phyloP scores from a whole-genome alignment of 2,329 filamentous ascomycete genomes.

The Microdochium nivale region DNA sequence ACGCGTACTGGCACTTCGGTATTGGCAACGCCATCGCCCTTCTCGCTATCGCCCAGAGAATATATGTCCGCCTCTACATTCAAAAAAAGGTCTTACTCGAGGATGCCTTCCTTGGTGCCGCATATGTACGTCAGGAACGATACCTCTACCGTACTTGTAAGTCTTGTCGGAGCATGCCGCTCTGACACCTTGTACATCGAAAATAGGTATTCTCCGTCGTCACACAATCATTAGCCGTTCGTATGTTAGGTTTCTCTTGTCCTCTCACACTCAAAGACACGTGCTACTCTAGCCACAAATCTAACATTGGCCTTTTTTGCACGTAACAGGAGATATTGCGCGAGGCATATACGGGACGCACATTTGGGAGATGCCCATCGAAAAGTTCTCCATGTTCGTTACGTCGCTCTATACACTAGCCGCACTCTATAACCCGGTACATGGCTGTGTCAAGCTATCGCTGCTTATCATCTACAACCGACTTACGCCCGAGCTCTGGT shows the following conservation, averaged over 20 bases:
- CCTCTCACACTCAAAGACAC: background rate
- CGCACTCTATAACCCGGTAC: slow-evolving; percentile 8
- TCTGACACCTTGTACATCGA: too few species aligned
- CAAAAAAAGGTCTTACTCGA: background rate
- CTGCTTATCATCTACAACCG: background rate
- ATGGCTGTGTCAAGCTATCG: slow-evolving; percentile 1
- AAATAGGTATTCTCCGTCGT: too few species aligned
- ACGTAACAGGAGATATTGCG: background rate
- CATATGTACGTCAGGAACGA: background rate
- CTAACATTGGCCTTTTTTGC: background rate
- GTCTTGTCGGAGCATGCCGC: background rate
- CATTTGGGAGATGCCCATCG: slow-evolving; percentile 5
- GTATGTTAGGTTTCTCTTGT: too few species aligned
- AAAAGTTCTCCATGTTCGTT: slow-evolving; percentile 7
- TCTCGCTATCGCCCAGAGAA: background rate
- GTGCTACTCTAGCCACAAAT: background rate
- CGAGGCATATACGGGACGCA: slow-evolving; percentile 4
- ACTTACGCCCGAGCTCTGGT: slow-evolving; percentile 3
- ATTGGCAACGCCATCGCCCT: background rate
- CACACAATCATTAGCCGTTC: background rate
- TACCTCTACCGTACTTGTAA: slow-evolving; percentile 1
- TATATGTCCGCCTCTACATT: background rate
- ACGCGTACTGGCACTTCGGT: background rate
- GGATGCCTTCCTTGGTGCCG: background rate
- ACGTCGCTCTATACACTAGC: slow-evolving; percentile 6